phyloP scores from a whole-genome alignment of 2,329 filamentous ascomycete genomes.

The Ascochyta rabiei region DNA sequence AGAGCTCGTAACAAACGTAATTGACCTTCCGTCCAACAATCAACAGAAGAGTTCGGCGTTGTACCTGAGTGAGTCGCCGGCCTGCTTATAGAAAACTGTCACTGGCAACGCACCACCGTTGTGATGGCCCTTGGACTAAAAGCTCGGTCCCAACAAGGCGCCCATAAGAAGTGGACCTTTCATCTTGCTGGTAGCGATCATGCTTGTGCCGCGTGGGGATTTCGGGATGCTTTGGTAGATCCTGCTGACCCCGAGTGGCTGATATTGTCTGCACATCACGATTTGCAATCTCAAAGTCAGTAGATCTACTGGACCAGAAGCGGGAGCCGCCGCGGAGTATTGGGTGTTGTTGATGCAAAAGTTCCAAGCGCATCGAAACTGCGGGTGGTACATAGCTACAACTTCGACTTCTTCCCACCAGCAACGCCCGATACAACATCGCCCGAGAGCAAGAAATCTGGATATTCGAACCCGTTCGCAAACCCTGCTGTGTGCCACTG shows the following conservation, averaged over 20 bases:
- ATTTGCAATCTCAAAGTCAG: neutral
- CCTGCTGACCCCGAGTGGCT: neutral
- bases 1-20: too few relatives aligned
- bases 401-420: slow-evolving; percentile 62
- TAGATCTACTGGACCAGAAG: neutral
- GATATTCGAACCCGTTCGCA: slow-evolving; percentile 57
- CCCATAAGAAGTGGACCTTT: neutral
- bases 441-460: slow-evolving; percentile 64
- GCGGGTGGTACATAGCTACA: slow-evolving; percentile 41
- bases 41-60: neutral
- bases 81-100: neutral
- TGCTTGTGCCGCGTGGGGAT: neutral
- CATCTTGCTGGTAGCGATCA: neutral
- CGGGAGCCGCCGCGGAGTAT: neutral
- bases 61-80: neutral
- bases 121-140: neutral
- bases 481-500: slow-evolving; percentile 54
- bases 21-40: neutral
- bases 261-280: neutral
- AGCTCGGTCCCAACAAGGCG: neutral
- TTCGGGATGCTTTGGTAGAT: neutral
- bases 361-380: neutral
- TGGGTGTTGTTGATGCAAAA: neutral
- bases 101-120: neutral
- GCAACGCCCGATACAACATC: slow-evolving; percentile 62